Evolutionary conservation across 768 basidiomycete genomes (phyloP).

Genomic region (Phanerodontia chrysosporium): DNA sequence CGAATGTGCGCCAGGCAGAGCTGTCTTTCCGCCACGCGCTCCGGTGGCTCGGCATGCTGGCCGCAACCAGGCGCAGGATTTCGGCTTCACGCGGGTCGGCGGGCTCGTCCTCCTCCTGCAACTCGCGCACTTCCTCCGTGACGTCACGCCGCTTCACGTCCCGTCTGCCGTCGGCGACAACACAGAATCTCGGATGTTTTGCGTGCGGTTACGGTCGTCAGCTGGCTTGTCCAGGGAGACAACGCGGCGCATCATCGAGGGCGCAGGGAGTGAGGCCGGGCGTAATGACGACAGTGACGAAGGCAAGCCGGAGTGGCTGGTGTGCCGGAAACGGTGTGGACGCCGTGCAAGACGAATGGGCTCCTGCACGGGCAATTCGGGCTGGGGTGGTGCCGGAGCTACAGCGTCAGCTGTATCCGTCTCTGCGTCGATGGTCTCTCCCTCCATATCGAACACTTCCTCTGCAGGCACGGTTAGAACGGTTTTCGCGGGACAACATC

Average conservation of each 20-base stretch:
- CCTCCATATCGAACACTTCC: slow-evolving; percentile 70
- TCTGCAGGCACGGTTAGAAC: slow-evolving; percentile 32
- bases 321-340: slow-evolving; percentile 19
- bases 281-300: slow-evolving; percentile 57
- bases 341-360: slow-evolving; percentile 22
- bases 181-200: slow-evolving; percentile 17
- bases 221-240: slow-evolving; percentile 6
- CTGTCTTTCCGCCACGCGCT: slow-evolving; percentile 64
- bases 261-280: slow-evolving; percentile 64
- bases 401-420: slow-evolving; percentile 26
- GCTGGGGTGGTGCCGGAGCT: slow-evolving; percentile 28
- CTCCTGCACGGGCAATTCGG: slow-evolving; percentile 17
- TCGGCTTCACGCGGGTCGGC: slow-evolving; percentile 44
- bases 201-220: slow-evolving; percentile 16
- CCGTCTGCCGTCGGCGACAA: slow-evolving; percentile 4
- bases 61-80: slow-evolving; percentile 61
- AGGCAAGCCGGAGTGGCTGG: slow-evolving; percentile 39
- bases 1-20: slow-evolving; percentile 61
- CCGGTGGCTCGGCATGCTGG: slow-evolving; percentile 65
- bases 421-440: slow-evolving; percentile 36
- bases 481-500: slow-evolving; percentile 3
- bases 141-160: slow-evolving; percentile 12
- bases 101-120: slow-evolving; percentile 12
- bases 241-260: slow-evolving; percentile 47
- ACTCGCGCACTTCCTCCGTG: slow-evolving; percentile 15